Evolutionary conservation across 2,329 filamentous ascomycete species (phyloP).

Genomic region (Lachnellula cervina): DNA sequence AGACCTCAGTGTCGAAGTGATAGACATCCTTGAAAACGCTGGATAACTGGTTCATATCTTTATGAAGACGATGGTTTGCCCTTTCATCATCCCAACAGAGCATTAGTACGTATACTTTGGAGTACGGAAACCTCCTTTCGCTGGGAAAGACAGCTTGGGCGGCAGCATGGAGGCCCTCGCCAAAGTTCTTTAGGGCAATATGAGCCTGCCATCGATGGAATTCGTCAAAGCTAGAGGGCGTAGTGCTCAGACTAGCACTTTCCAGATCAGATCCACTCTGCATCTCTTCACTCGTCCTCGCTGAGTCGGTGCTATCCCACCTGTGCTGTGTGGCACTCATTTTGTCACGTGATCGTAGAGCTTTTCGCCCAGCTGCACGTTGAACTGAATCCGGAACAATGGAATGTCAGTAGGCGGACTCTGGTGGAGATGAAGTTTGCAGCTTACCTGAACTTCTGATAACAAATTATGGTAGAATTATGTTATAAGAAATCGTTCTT

Average conservation of each 20-base stretch:
- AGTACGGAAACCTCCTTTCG: constrained; percentile 11
- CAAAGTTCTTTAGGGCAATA: constrained; percentile 18
- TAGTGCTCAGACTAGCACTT: neutral
- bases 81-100: constrained; percentile 19
- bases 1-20: constrained; percentile 19
- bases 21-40: constrained; percentile 19
- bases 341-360: constrained; percentile 1
- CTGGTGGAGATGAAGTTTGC: neutral
- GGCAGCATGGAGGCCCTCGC: constrained; percentile 18
- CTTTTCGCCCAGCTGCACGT: neutral
- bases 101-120: constrained; percentile 21
- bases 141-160: constrained; percentile 20
- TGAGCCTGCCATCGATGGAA: constrained; percentile 18
- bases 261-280: constrained; percentile 3
- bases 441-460: neutral
- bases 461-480: neutral
- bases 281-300: constrained; percentile 3
- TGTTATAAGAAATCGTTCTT: neutral
- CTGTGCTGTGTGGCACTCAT: neutral
- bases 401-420: neutral
- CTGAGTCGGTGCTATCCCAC: neutral
- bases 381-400: neutral
- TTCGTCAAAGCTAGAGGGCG: constrained; percentile 8
- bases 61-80: constrained; percentile 4
- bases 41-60: constrained; percentile 14